A percentile compares a stretch with the other conserved stretches of the same genome.
phyloP scores from a whole-genome alignment of 2,329 filamentous ascomycete species.

The Botrytis paeoniae region DNA sequence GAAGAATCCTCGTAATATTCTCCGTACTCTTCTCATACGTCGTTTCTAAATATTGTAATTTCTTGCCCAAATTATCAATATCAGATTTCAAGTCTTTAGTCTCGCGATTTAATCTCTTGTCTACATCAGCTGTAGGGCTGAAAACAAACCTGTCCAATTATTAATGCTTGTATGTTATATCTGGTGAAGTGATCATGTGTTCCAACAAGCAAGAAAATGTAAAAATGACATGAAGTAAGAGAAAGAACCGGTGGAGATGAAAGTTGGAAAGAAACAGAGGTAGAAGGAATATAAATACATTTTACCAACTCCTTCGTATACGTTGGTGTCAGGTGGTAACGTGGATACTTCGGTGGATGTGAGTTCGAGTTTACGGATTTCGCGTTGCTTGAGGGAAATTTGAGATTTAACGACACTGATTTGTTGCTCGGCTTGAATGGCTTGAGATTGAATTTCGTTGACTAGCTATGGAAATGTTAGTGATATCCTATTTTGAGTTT shows the following conservation, averaged over 20 bases:
- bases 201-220: neutral
- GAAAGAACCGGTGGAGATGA: neutral
- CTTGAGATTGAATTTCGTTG: slow-evolving; percentile 91
- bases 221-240: neutral
- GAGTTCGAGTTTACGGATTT: slow-evolving; percentile 83
- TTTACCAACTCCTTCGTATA: slow-evolving; percentile 96
- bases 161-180: slow-evolving; percentile 8
- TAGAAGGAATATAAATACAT: slow-evolving; percentile 60
- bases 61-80: slow-evolving; percentile 79
- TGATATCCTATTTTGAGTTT: slow-evolving; percentile 13
- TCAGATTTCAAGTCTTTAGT: slow-evolving; percentile 73
- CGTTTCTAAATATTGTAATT: slow-evolving; percentile 87
- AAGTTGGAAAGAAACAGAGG: neutral
- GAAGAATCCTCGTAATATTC: slow-evolving; percentile 86
- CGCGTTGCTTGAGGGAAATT: slow-evolving; percentile 79
- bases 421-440: slow-evolving; percentile 84
- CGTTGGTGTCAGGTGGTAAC: slow-evolving; percentile 69
- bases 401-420: slow-evolving; percentile 82
- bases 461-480: slow-evolving; percentile 59
- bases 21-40: slow-evolving; percentile 92
- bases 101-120: slow-evolving; percentile 72
- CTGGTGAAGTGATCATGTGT: slow-evolving; percentile 18
- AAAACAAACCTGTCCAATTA: slow-evolving; percentile 72
- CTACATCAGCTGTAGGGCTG: slow-evolving; percentile 68
- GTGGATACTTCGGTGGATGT: slow-evolving; percentile 80